Evolutionary conservation across 768 basidiomycete genomes (phyloP), one percentile per base, ranked within the genome.

Genomic region (Termitomyces sp.): DNA sequence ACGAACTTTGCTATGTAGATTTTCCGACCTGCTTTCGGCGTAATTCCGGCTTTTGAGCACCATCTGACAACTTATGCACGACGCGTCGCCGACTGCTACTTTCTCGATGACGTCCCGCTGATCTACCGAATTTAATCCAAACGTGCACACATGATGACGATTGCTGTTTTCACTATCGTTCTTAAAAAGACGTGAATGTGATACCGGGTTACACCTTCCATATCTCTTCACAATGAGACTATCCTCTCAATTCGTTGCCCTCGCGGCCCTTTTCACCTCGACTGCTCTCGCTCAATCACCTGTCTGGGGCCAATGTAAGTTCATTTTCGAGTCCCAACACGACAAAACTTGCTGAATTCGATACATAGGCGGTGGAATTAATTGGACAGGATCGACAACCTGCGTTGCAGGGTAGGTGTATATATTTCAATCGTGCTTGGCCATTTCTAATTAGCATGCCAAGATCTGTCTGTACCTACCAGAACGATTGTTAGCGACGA

Each of bases 341-440:
- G 1, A n/a, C n/a, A n/a, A 51, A 33, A 22, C 34, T 55, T 13
- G 4, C 20, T 37, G 24, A 43, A 40, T 16, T 22, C 16, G 13
- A 54, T n/a, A 20, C 18, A n/a, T 36, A 65, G 64, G 62, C 37
- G 67, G 63, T 20, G 67, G 65, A 13, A 71, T 63, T 44, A 70
- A 71, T 18, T 80, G 76, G 76, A 71, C 75, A 6, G 79, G 80
- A 46, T 26, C 71, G 20, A 78, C 76, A 6, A 71, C 72, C 12
- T 81, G 81, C 44, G 73, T 72, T 43, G 55, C 74, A 27, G 75
- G 77, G 75, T 79, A 62, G 2, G 55, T 44, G 26, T 7, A n/a
- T 20, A 14, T 40, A 7, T 42, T 27, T 24, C 1, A 3, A 5
- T 5, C 40, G 1, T 40, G 4, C 26, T 53, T 26, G 16, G 4